Percentiles rank a stretch among this genome's conserved stretches.
Conservation (phyloP, 83 land plant species). For the Picea abies region DNA sequence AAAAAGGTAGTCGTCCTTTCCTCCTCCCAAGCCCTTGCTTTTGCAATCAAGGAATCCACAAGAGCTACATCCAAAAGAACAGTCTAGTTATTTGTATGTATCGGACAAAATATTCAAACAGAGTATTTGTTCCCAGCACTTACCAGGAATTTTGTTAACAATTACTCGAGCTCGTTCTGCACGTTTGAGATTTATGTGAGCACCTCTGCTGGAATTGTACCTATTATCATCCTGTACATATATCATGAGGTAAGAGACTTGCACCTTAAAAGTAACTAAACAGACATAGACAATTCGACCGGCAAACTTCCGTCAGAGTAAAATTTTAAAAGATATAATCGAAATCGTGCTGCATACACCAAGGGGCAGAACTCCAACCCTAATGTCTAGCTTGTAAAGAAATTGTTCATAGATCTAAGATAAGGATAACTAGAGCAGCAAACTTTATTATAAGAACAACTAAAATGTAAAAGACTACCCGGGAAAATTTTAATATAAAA, state of each 20-base stretch:
- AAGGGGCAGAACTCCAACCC: not conserved
- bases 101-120: not conserved
- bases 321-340: too few relatives aligned
- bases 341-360: too few relatives aligned
- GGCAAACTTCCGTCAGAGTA: too few relatives aligned
- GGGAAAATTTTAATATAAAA: not conserved
- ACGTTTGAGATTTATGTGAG: conserved; percentile 94
- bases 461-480: not conserved
- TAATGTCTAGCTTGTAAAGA: not conserved
- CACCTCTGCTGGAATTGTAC: conserved; percentile 91
- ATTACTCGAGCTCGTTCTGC: conserved; percentile 92
- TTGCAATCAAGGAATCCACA: conserved; percentile 79
- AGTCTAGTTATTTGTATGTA: not conserved
- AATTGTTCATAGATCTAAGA: not conserved
- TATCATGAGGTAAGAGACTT: too few relatives aligned
- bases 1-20: conserved; percentile 66
- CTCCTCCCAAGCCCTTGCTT: conserved; percentile 92
- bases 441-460: not conserved
- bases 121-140: not conserved
- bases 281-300: too few relatives aligned
- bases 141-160: conserved; percentile 94
- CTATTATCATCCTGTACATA: conserved; percentile 84
- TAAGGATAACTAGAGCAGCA: not conserved
- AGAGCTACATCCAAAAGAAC: conserved; percentile 46
- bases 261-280: too few relatives aligned